Conservation (phyloP, 1,139 yeast species). For the Saccharomycopsis phalli region DNA sequence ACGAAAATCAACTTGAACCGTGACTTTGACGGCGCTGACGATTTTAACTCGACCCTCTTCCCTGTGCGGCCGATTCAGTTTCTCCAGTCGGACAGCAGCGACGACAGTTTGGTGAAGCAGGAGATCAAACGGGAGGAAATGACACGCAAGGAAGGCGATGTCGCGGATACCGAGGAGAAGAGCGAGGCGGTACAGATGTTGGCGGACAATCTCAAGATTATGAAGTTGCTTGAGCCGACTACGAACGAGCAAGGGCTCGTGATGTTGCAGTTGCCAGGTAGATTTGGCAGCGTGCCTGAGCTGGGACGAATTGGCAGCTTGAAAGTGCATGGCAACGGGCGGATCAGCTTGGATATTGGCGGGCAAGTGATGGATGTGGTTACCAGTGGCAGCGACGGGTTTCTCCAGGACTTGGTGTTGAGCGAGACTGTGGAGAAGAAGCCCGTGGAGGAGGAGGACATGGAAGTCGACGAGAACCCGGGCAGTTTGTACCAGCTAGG, state of each 20-base stretch:
- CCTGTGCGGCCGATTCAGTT: slow-evolving; percentile 39
- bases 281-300: slow-evolving; percentile 47
- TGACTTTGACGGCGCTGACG: slow-evolving; percentile 24
- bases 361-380: slow-evolving; percentile 59
- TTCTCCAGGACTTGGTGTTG: slow-evolving; percentile 68
- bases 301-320: slow-evolving; percentile 62
- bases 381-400: slow-evolving; percentile 64
- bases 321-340: slow-evolving; percentile 76
- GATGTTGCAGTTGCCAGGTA: slow-evolving; percentile 65
- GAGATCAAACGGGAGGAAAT: slow-evolving; percentile 11
- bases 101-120: slow-evolving; percentile 21
- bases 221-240: slow-evolving; percentile 9
- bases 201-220: slow-evolving; percentile 10
- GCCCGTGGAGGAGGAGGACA: slow-evolving; percentile 5
- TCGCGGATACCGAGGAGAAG: slow-evolving; percentile 4
- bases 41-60: slow-evolving; percentile 34
- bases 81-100: slow-evolving; percentile 11
- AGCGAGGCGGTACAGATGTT: background rate
- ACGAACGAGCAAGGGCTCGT: slow-evolving; percentile 31
- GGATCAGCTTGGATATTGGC: slow-evolving; percentile 65
- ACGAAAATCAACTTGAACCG: slow-evolving; percentile 17
- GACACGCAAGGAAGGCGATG: background rate
- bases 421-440: slow-evolving; percentile 4
- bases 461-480: slow-evolving; percentile 1
- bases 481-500: slow-evolving; percentile 16